Evolutionary conservation across 306 rosid genomes (phyloP).

Genomic region (Datisca glomerata): DNA sequence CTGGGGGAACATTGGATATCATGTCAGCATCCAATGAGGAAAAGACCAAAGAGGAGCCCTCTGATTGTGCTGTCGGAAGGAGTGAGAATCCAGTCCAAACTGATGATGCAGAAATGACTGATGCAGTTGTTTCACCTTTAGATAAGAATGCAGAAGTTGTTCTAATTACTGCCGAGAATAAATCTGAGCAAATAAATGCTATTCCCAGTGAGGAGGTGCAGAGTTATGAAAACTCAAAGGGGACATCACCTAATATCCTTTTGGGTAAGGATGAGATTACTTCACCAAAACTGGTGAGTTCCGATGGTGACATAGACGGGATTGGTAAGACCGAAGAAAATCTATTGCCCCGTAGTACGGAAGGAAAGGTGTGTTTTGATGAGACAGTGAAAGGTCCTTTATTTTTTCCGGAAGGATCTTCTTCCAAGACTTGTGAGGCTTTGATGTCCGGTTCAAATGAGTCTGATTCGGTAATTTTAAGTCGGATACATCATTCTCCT

Average conservation of each 20-base stretch:
- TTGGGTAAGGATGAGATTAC: slow-evolving; percentile 22
- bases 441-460: slow-evolving; percentile 83
- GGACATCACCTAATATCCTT: slow-evolving; percentile 17
- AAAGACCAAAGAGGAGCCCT: slow-evolving; percentile 27
- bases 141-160: slow-evolving; percentile 22
- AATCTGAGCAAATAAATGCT: slow-evolving; percentile 28
- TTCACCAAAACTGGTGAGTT: too few relatives aligned
- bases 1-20: slow-evolving; percentile 29
- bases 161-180: slow-evolving; percentile 18
- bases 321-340: slow-evolving; percentile 13
- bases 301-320: slow-evolving; percentile 17
- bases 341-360: slow-evolving; percentile 17
- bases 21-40: slow-evolving; percentile 26
- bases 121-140: slow-evolving; percentile 12
- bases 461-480: slow-evolving; percentile 96
- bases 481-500: slow-evolving; percentile 99
- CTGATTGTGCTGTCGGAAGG: slow-evolving; percentile 20
- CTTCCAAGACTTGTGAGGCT: slow-evolving; percentile 78
- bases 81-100: slow-evolving; percentile 28
- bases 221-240: slow-evolving; percentile 28
- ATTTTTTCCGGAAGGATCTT: slow-evolving; percentile 53
- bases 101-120: slow-evolving; percentile 21
- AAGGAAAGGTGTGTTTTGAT: slow-evolving; percentile 34
- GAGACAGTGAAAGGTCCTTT: slow-evolving; percentile 47
- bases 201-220: slow-evolving; percentile 28